phyloP scores from a whole-genome alignment of 768 basidiomycete genomes.

The Termitomyces sp. region DNA sequence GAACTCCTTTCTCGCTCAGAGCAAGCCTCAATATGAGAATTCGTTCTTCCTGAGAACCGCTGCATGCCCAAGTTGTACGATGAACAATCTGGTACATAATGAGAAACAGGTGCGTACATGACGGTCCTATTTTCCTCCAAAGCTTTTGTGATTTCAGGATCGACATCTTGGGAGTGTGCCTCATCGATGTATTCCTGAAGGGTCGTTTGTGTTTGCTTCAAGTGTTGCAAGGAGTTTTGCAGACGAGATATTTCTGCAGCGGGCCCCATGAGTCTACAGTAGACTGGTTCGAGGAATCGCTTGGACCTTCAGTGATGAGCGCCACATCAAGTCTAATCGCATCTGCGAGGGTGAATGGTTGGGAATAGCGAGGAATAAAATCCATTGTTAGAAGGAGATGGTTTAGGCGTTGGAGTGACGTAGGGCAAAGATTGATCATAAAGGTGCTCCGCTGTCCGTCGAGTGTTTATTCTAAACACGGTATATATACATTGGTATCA shows the following conservation, averaged over 20 bases:
- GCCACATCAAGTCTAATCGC: conserved; percentile 60
- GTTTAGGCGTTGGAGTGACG: not conserved
- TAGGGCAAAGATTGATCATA: not conserved
- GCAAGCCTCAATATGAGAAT: conserved; percentile 65
- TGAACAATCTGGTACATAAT: not conserved
- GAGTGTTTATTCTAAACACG: not conserved
- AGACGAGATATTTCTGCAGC: conserved; percentile 69
- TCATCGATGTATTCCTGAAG: conserved; percentile 42
- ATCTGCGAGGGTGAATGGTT: conserved; percentile 71
- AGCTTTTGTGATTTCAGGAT: conserved; percentile 56
- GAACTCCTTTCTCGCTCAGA: conserved; percentile 55
- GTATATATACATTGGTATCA: conserved; percentile 9
- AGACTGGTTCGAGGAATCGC: not conserved
- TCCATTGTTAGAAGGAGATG: conserved; percentile 40
- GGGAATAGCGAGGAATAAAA: conserved; percentile 59
- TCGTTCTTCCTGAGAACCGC: conserved; percentile 76
- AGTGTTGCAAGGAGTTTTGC: conserved; percentile 61
- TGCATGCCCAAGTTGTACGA: conserved; percentile 21
- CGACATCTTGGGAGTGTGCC: conserved; percentile 30
- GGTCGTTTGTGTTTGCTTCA: conserved; percentile 57
- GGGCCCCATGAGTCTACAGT: conserved; percentile 1
- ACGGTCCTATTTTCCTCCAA: conserved; percentile 68
- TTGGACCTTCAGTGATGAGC: conserved; percentile 66
- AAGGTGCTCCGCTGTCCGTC: not conserved
- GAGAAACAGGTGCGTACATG: conserved; percentile 43